A percentile compares a stretch with the other conserved stretches of the same genome.
These are phyloP conservation scores for Musa balbisiana DNA, from an alignment of 202 grass and related monocot species.

Conservation along the genomic window DNA sequence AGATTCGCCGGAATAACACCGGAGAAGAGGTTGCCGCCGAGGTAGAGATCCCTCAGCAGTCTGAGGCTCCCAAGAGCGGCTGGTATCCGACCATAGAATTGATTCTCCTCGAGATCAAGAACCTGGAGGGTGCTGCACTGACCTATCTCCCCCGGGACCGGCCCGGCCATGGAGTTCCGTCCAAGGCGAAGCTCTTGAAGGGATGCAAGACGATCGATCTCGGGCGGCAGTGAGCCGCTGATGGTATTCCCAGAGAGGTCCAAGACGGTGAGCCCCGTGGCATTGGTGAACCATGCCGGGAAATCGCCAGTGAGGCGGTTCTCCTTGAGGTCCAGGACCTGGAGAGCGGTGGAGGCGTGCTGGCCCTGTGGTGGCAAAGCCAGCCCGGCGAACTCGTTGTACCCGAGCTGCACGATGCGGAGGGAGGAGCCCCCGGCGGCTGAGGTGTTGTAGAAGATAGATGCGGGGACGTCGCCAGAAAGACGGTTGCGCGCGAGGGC, in stretches of 20 bases:
- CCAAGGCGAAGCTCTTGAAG: constrained; percentile 76
- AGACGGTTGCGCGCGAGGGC: constrained; percentile 67
- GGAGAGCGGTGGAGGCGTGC: constrained; percentile 34
- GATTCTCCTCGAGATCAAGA: constrained; percentile 66
- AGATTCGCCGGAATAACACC: constrained; percentile 46
- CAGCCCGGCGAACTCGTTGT: constrained; percentile 60
- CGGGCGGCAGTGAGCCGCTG: constrained; percentile 41
- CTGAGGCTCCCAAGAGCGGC: constrained; percentile 41
- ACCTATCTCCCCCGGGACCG: constrained; percentile 54
- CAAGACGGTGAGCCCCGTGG: constrained; percentile 49
- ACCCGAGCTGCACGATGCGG: constrained; percentile 63
- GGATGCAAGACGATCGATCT: constrained; percentile 43
- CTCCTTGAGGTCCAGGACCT: constrained; percentile 51
- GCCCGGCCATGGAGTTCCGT: constrained; percentile 51
- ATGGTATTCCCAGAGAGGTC: constrained; percentile 73
- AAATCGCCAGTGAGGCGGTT: constrained; percentile 58
- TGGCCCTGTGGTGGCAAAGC: constrained; percentile 11
- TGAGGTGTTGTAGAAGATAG: constrained; percentile 34
- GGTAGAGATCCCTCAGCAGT: constrained; percentile 56
- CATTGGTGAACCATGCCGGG: constrained; percentile 58
- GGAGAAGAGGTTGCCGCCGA: constrained; percentile 55
- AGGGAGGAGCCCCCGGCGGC: constrained; percentile 50
- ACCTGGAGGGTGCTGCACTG: constrained; percentile 73
- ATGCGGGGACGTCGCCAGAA: constrained; percentile 60
- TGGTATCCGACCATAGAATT: constrained; percentile 50